Evolutionary conservation across 2,329 filamentous ascomycete genomes (phyloP).

Genomic region (Aspergillus thermomutatus): DNA sequence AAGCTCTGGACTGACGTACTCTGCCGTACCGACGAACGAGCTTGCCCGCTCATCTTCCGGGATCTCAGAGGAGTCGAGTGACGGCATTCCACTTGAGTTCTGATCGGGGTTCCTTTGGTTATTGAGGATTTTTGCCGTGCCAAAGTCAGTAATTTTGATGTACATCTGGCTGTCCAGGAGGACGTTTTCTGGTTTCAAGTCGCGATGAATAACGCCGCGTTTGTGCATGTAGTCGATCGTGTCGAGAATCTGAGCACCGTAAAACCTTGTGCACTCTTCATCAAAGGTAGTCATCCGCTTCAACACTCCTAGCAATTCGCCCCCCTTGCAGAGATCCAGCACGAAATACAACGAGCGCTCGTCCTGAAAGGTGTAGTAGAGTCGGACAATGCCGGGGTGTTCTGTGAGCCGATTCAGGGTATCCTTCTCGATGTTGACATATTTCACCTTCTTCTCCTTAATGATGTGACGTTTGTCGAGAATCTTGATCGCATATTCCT

Average conservation of each 20-base stretch:
- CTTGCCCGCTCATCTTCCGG: slow-evolving; percentile 71
- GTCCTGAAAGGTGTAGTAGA: slow-evolving; percentile 99
- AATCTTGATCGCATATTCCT: slow-evolving; percentile 97
- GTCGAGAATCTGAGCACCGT: slow-evolving; percentile 92
- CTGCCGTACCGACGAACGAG: slow-evolving; percentile 95
- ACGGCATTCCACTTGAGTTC: slow-evolving; percentile 44
- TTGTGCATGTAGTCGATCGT: slow-evolving; percentile 98
- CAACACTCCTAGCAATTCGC: slow-evolving; percentile 84
- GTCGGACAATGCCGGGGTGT: slow-evolving; percentile 89
- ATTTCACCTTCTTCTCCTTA: slow-evolving; percentile 99
- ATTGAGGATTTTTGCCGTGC: slow-evolving; percentile 89
- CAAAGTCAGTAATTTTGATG: slow-evolving; percentile 98
- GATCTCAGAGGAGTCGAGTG: slow-evolving; percentile 51
- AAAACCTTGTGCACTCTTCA: slow-evolving; percentile 89
- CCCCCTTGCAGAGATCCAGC: slow-evolving; percentile 85
- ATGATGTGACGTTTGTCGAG: slow-evolving; percentile 98
- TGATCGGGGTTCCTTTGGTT: slow-evolving; percentile 45
- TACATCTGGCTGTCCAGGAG: slow-evolving; percentile 94
- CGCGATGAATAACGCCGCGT: slow-evolving; percentile 90
- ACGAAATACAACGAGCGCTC: slow-evolving; percentile 96
- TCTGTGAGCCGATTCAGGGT: slow-evolving; percentile 94
- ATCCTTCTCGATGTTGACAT: slow-evolving; percentile 99
- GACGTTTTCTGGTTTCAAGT: slow-evolving; percentile 96
- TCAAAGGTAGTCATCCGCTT: slow-evolving; percentile 96
- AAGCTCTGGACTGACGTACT: slow-evolving; percentile 97